Percentiles rank a stretch among this genome's conserved stretches.
phyloP scores from a whole-genome alignment of 257 asterid genomes.

The Solanum rostratum region DNA sequence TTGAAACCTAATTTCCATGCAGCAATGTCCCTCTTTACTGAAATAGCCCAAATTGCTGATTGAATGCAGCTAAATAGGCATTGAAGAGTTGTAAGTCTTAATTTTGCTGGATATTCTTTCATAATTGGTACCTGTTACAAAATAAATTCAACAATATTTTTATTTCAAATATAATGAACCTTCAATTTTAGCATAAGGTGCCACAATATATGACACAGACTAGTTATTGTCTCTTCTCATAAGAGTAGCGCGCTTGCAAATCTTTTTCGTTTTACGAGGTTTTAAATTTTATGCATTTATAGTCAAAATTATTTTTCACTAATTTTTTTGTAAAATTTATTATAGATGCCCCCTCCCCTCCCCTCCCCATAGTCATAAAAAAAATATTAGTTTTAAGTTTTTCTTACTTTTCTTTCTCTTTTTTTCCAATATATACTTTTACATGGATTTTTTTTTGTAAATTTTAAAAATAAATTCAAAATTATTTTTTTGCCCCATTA shows the following conservation, averaged over 20 bases:
- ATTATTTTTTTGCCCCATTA: no score
- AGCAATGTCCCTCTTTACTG: slow-evolving; percentile 18
- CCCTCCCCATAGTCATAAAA: no score
- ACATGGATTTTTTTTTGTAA: no score
- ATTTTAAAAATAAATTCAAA: no score
- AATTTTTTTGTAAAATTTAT: no score
- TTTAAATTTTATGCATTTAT: not conserved
- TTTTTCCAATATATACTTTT: no score
- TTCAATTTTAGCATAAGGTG: not conserved
- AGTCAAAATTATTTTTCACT: no score
- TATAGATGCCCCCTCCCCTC: no score
- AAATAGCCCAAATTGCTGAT: slow-evolving; percentile 25
- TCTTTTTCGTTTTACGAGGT: not conserved
- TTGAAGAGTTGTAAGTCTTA: slow-evolving; percentile 38
- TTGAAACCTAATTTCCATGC: slow-evolving; percentile 57
- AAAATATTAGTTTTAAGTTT: no score
- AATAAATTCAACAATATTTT: not conserved
- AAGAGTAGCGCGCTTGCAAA: no score
- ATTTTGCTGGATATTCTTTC: slow-evolving; percentile 37
- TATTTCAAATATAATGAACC: not conserved
- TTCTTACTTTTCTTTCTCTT: no score
- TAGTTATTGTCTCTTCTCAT: no score
- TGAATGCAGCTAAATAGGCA: slow-evolving; percentile 33
- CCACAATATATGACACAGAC: not conserved
- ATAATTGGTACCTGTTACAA: slow-evolving; percentile 21